These are phyloP conservation scores for Trichomonas tenax DNA, from an alignment of 208 protist genomes.

Conservation along the genomic window DNA sequence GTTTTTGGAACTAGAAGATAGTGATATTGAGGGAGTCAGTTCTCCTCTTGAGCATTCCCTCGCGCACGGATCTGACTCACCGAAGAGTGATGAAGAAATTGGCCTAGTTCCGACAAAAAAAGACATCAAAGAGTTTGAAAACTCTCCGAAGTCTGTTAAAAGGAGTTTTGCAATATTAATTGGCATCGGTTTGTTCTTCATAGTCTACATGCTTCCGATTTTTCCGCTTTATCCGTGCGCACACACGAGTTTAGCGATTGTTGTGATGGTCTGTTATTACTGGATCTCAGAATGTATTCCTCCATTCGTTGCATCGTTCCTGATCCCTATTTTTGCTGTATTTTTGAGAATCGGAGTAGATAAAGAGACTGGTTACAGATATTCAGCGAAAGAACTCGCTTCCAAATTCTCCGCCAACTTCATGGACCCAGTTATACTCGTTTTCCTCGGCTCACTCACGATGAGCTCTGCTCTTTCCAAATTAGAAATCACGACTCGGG, in stretches of 20 bases:
- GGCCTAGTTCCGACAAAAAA: not conserved
- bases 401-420: not conserved
- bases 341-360: not conserved
- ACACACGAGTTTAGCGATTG: not conserved
- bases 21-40: not conserved
- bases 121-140: not conserved
- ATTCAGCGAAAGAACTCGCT: not conserved
- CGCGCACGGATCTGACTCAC: no score
- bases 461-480: not conserved
- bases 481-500: not conserved
- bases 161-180: not conserved
- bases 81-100: not conserved
- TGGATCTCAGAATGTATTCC: slow-evolving; percentile 3
- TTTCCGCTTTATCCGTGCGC: not conserved
- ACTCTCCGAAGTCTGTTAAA: not conserved
- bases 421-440: not conserved
- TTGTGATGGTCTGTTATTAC: not conserved
- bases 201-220: not conserved
- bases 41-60: not conserved
- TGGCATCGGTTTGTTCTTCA: not conserved
- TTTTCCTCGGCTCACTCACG: not conserved
- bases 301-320: not conserved
- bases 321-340: not conserved
- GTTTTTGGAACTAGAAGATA: not conserved
- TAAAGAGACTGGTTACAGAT: not conserved